Conservation (phyloP, 129 eudicot genomes). For the Escallonia rubra region DNA sequence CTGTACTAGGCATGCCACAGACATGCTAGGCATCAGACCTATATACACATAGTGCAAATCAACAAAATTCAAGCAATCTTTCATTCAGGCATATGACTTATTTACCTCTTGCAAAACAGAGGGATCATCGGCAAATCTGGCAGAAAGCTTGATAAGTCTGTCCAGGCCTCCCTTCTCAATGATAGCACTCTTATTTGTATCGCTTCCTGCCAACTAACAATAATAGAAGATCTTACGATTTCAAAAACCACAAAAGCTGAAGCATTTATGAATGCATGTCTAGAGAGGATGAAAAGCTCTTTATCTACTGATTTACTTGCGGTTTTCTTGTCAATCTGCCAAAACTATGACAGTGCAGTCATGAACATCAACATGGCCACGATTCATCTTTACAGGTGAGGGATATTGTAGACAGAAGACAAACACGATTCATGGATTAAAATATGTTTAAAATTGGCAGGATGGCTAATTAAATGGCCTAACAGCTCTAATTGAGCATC, state of each 20-base stretch:
- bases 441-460: too few species aligned
- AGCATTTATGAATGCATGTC: neutral
- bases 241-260: conserved; percentile 8
- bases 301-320: neutral
- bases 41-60: too few species aligned
- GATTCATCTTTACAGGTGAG: too few species aligned
- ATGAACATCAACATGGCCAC: too few species aligned
- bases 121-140: conserved; percentile 78
- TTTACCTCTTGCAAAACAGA: conserved; percentile 88
- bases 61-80: too few species aligned
- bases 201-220: conserved; percentile 95
- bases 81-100: neutral
- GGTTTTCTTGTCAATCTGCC: neutral
- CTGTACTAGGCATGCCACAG: too few species aligned
- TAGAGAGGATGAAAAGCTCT: neutral
- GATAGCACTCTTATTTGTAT: conserved; percentile 67
- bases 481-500: too few species aligned
- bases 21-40: too few species aligned
- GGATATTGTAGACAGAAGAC: too few species aligned
- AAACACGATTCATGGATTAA: too few species aligned
- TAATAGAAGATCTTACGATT: conserved; percentile 1
- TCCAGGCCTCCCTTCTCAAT: conserved; percentile 78
- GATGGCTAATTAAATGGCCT: too few species aligned
- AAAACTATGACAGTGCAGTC: too few species aligned
- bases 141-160: conserved; percentile 61